Percentiles rank a stretch among this genome's conserved stretches.
These are phyloP conservation scores for Oryza brachyantha DNA, from an alignment of 176 grass and related monocot genomes.

Conservation along the genomic window DNA sequence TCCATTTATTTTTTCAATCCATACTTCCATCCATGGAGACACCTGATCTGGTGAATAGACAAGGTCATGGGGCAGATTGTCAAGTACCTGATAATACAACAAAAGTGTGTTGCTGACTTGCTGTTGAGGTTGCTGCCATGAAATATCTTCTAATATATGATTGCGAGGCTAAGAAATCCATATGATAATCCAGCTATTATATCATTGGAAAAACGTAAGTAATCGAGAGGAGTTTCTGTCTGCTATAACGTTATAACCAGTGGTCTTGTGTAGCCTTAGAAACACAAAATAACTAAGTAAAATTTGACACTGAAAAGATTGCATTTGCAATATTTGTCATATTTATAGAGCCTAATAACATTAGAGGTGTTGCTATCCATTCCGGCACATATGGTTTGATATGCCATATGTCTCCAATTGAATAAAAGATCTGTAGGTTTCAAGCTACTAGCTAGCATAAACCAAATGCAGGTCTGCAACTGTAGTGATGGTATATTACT, in stretches of 20 bases:
- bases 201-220: background rate
- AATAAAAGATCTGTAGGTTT: conserved; percentile 6
- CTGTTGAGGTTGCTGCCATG: background rate
- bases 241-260: conserved; percentile 9
- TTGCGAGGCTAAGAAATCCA: background rate
- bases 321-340: too few relatives aligned
- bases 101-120: conserved; percentile 38
- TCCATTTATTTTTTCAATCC: conserved; percentile 67
- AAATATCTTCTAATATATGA: background rate
- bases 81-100: conserved; percentile 78
- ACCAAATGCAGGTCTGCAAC: background rate
- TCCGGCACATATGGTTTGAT: background rate
- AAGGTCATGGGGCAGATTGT: conserved; percentile 98
- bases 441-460: background rate
- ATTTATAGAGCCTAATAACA: background rate
- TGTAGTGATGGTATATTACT: background rate
- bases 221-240: background rate
- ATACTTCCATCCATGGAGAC: conserved; percentile 96
- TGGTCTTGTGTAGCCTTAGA: too few relatives aligned
- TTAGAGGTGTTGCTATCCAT: background rate
- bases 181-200: background rate
- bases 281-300: too few relatives aligned
- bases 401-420: background rate
- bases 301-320: too few relatives aligned
- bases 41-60: conserved; percentile 86